Percentiles rank a stretch among this genome's conserved stretches.
phyloP scores from a whole-genome alignment of 768 basidiomycete genomes.

The Tulasnella sp. region DNA sequence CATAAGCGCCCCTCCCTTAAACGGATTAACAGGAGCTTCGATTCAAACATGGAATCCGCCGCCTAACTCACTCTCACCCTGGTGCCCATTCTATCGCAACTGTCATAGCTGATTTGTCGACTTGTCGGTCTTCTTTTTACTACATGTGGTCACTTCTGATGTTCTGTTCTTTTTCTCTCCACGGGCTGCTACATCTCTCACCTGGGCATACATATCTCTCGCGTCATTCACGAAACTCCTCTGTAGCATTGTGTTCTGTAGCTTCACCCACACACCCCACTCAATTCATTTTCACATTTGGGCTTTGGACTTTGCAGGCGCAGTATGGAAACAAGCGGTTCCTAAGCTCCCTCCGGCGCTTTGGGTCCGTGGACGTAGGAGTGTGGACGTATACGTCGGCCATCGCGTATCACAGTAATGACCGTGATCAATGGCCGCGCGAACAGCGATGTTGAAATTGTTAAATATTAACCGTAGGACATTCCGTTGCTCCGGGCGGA shows the following conservation, averaged over 20 bases:
- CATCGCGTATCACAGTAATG: not conserved
- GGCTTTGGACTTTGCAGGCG: not conserved
- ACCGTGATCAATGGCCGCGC: not conserved
- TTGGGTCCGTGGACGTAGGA: not conserved
- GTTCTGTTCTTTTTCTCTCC: not conserved
- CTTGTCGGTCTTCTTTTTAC: not conserved
- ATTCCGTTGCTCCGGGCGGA: not conserved
- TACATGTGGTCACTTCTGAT: not conserved
- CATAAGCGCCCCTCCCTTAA: constrained; percentile 27
- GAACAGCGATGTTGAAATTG: too few species aligned
- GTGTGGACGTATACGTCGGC: not conserved
- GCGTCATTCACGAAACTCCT: not conserved
- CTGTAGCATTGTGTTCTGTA: not conserved
- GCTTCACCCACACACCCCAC: not conserved
- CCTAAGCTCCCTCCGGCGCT: not conserved
- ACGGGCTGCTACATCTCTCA: not conserved
- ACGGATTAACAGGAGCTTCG: constrained; percentile 28
- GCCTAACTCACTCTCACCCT: not conserved
- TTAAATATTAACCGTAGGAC: not conserved
- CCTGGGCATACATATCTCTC: not conserved
- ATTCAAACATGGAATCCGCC: not conserved
- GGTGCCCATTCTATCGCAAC: not conserved
- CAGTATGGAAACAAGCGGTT: not conserved
- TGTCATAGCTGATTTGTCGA: not conserved
- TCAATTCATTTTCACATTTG: constrained; percentile 5